Conservation (phyloP, 1,139 yeast species). For the Starmera stellimalicola region DNA sequence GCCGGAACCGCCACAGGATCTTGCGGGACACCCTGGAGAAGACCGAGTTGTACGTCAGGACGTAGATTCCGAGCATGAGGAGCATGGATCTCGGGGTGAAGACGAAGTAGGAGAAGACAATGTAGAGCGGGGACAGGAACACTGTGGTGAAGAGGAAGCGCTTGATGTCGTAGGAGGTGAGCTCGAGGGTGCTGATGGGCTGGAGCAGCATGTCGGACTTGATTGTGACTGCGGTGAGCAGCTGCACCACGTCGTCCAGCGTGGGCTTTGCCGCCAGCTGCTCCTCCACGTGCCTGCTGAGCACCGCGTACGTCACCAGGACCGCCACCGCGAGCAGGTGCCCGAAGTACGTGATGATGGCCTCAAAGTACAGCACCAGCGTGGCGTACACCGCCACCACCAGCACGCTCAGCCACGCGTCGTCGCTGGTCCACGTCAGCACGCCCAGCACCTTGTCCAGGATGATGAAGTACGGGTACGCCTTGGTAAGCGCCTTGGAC, state of each 20-base stretch:
- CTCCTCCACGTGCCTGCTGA: slow-evolving; percentile 39
- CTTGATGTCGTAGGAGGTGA: slow-evolving; percentile 71
- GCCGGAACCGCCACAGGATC: slow-evolving; percentile 73
- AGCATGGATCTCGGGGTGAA: slow-evolving; percentile 65
- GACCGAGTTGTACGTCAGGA: slow-evolving; percentile 78
- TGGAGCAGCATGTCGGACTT: slow-evolving; percentile 68
- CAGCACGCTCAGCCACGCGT: slow-evolving; percentile 66
- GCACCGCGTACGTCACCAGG: slow-evolving; percentile 55
- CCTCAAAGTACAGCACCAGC: slow-evolving; percentile 64
- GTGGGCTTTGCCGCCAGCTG: slow-evolving; percentile 67
- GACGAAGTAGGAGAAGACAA: slow-evolving; percentile 55
- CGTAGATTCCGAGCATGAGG: slow-evolving; percentile 47
- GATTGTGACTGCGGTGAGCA: slow-evolving; percentile 64
- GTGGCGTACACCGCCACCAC: slow-evolving; percentile 49
- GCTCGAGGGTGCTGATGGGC: slow-evolving; percentile 63
- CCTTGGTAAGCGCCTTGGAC: slow-evolving; percentile 68
- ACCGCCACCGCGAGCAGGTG: slow-evolving; percentile 65
- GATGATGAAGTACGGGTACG: slow-evolving; percentile 75
- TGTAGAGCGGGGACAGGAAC: slow-evolving; percentile 76
- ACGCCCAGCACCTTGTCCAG: slow-evolving; percentile 62
- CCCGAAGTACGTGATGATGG: slow-evolving; percentile 66
- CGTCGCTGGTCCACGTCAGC: slow-evolving; percentile 88
- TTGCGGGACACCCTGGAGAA: slow-evolving; percentile 76
- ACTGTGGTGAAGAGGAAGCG: slow-evolving; percentile 75
- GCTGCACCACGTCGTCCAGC: slow-evolving; percentile 79